phyloP scores from a whole-genome alignment of 306 rosid genomes.

The Glycine latifolia region DNA sequence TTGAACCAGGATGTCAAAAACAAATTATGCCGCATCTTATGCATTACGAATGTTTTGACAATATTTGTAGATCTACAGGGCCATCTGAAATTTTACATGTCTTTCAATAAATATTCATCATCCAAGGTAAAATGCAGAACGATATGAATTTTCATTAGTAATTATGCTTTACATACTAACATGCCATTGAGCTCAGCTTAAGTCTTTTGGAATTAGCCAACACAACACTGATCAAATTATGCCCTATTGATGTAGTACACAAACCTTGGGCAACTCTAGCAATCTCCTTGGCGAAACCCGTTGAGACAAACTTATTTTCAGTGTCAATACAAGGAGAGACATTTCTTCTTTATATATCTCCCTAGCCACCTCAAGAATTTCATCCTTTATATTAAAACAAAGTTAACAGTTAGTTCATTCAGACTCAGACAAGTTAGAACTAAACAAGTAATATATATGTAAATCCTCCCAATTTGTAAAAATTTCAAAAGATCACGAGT shows the following conservation, averaged over 20 bases:
- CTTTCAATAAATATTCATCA: not conserved
- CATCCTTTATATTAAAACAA: conserved; percentile 66
- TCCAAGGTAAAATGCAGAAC: conserved; percentile 31
- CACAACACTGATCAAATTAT: too few relatives aligned
- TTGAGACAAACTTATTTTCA: conserved; percentile 94
- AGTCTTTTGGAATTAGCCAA: too few relatives aligned
- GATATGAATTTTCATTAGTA: conserved; percentile 31
- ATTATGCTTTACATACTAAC: too few relatives aligned
- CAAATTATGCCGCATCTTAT: not conserved
- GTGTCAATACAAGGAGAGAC: conserved; percentile 99
- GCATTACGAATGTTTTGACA: too few relatives aligned
- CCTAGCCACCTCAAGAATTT: conserved; percentile 96
- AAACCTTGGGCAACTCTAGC: conserved; percentile 99
- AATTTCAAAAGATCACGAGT: conserved; percentile 12
- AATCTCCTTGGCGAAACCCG: conserved; percentile 97
- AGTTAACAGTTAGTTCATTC: conserved; percentile 34
- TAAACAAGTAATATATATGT: conserved; percentile 1
- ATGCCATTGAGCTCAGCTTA: too few relatives aligned
- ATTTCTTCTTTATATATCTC: conserved; percentile 94
- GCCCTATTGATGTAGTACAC: conserved; percentile 46
- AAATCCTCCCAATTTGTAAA: conserved; percentile 23
- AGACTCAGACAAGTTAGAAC: conserved; percentile 15
- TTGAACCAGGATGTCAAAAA: not conserved
- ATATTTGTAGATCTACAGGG: too few relatives aligned
- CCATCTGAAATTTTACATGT: too few relatives aligned